phyloP scores from a whole-genome alignment of 371 early-diverging fungal genomes.

The Parasitella parasitica region DNA sequence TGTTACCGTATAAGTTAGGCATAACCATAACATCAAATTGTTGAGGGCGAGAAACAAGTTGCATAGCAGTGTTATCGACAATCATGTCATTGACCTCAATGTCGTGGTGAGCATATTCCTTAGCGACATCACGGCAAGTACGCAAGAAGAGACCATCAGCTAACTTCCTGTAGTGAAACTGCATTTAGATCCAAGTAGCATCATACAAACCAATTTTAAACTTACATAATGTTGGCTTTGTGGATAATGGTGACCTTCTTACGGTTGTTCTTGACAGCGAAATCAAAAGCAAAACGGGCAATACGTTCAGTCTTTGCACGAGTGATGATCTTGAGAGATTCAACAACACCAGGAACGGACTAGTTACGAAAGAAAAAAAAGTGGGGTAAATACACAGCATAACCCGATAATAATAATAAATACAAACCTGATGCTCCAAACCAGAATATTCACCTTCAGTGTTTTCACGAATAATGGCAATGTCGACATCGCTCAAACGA shows the following conservation, averaged over 20 bases:
- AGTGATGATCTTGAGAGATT: slow-evolving; percentile 96
- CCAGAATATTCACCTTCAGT: slow-evolving; percentile 99
- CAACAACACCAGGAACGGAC: slow-evolving; percentile 96
- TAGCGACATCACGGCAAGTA: slow-evolving; percentile 89
- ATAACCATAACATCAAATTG: slow-evolving; percentile 98
- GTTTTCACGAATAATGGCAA: slow-evolving; percentile 98
- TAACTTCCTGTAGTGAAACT: slow-evolving; percentile 69
- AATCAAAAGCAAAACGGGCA: slow-evolving; percentile 97
- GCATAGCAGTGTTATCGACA: slow-evolving; percentile 98
- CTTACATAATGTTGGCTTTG: slow-evolving; percentile 98
- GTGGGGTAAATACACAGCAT: neutral
- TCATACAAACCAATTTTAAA: neutral
- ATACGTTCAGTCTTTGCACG: slow-evolving; percentile 95
- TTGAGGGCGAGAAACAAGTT: slow-evolving; percentile 92
- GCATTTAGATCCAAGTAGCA: neutral
- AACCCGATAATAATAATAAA: neutral
- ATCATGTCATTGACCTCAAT: slow-evolving; percentile 96
- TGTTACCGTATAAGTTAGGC: slow-evolving; percentile 98
- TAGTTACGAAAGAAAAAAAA: neutral
- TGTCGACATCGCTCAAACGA: slow-evolving; percentile 89
- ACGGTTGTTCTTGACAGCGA: slow-evolving; percentile 91
- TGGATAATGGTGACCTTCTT: slow-evolving; percentile 98
- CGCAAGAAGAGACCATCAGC: slow-evolving; percentile 96
- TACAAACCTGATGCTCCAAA: slow-evolving; percentile 84
- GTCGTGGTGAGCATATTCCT: slow-evolving; percentile 84